These are phyloP conservation scores for Fusarium armeniacum DNA, from an alignment of 2,329 filamentous ascomycete species.

Conservation along the genomic window DNA sequence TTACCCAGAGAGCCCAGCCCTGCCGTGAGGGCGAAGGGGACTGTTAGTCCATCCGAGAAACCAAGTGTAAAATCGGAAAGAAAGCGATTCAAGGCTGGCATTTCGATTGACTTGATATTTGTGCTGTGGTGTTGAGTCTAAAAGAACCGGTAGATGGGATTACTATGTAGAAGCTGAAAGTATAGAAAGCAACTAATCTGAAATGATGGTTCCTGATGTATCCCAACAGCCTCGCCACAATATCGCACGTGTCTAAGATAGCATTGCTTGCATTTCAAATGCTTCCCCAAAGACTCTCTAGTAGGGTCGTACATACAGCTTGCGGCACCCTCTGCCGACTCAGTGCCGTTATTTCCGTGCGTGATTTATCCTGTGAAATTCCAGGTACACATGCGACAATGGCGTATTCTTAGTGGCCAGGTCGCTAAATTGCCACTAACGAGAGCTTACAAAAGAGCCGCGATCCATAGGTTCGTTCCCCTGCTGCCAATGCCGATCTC, in stretches of 20 bases:
- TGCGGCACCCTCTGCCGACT: constrained; percentile 23
- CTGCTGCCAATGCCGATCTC: constrained; percentile 4
- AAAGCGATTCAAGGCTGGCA: constrained; percentile 57
- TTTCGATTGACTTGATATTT: constrained; percentile 42
- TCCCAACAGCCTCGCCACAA: no score
- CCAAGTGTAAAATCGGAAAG: constrained; percentile 78
- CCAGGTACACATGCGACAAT: constrained; percentile 35
- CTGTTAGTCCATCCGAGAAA: constrained; percentile 80
- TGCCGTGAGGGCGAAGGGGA: constrained; percentile 80
- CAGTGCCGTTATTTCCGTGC: not conserved
- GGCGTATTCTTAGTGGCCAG: constrained; percentile 23
- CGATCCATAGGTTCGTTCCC: constrained; percentile 11
- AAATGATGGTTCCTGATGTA: not conserved
- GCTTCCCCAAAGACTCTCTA: rapidly evolving
- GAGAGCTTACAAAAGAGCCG: constrained; percentile 13
- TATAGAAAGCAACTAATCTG: not conserved
- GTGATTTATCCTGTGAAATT: not conserved
- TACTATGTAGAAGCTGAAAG: rapidly evolving
- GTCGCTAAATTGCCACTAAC: not conserved
- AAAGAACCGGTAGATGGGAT: not conserved
- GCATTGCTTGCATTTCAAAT: rapidly evolving
- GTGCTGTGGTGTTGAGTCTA: rapidly evolving
- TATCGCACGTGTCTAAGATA: not conserved
- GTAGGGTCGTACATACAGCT: constrained; percentile 20
- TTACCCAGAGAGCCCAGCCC: constrained; percentile 73